Conservation (phyloP, 192 early-diverging fungal genomes). For the Haplosporangium gracile region DNA sequence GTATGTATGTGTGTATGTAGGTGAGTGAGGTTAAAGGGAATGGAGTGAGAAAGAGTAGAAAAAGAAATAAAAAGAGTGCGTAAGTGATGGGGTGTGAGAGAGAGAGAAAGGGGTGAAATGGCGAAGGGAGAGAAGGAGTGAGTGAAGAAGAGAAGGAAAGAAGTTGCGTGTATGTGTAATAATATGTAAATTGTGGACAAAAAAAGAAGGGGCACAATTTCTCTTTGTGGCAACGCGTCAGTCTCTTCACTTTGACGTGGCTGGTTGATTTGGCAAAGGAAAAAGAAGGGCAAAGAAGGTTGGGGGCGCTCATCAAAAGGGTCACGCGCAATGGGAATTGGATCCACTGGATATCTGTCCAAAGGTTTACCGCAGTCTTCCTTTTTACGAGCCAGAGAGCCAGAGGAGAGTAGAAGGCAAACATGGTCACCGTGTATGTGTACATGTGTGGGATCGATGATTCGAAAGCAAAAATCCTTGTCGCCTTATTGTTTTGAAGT, state of each 20-base stretch:
- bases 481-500: no score
- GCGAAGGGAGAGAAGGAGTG: not conserved
- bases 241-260: not conserved
- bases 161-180: not conserved
- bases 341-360: not conserved
- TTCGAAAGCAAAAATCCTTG: no score
- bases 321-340: constrained; percentile 1
- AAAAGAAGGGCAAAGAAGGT: constrained; percentile 1
- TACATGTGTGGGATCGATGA: no score
- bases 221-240: not conserved
- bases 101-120: not conserved
- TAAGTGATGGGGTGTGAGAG: not conserved
- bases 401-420: no score
- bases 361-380: not conserved
- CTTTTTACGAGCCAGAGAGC: not conserved
- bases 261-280: not conserved
- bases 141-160: not conserved
- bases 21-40: not conserved
- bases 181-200: not conserved
- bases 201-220: not conserved
- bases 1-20: constrained; percentile 5
- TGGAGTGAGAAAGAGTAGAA: not conserved
- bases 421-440: no score
- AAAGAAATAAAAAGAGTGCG: not conserved
- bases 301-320: not conserved